A percentile compares a stretch with the other conserved stretches of the same genome.
Evolutionary conservation across 129 eudicot genomes (phyloP).

Genomic region (Pittosporum tobira): DNA sequence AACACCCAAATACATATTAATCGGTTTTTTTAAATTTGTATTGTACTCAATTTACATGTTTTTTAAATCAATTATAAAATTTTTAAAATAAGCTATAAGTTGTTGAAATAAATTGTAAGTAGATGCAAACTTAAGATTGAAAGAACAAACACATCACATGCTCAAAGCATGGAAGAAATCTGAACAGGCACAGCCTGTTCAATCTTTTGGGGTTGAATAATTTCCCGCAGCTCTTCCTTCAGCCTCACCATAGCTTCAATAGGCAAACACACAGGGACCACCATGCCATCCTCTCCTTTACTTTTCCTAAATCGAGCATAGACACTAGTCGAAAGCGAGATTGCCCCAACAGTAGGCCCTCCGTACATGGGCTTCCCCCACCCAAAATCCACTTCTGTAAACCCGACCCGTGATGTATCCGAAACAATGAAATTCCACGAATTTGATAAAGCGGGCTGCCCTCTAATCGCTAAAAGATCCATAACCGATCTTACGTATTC

Average conservation of each 20-base stretch:
- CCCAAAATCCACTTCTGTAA: conserved; percentile 19
- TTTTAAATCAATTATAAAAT: no score
- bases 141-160: no score
- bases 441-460: conserved; percentile 2
- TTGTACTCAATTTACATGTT: no score
- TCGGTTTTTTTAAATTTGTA: no score
- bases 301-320: not conserved
- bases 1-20: no score
- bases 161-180: not conserved
- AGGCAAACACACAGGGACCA: conserved; percentile 19
- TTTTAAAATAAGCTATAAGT: no score
- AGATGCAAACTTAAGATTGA: no score
- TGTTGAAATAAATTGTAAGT: no score
- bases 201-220: not conserved
- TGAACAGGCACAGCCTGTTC: not conserved
- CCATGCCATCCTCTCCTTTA: conserved; percentile 17
- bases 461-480: conserved; percentile 25
- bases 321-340: not conserved
- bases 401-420: not conserved
- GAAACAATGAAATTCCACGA: conserved; percentile 10
- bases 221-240: conserved; percentile 5
- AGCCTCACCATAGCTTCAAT: conserved; percentile 14
- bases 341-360: conserved; percentile 4
- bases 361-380: conserved; percentile 31
- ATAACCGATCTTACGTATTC: conserved; percentile 25